Percentiles rank a stretch among this genome's conserved stretches.
Conservation (phyloP, 805 yeast species). For the Pichia occidentalis region DNA sequence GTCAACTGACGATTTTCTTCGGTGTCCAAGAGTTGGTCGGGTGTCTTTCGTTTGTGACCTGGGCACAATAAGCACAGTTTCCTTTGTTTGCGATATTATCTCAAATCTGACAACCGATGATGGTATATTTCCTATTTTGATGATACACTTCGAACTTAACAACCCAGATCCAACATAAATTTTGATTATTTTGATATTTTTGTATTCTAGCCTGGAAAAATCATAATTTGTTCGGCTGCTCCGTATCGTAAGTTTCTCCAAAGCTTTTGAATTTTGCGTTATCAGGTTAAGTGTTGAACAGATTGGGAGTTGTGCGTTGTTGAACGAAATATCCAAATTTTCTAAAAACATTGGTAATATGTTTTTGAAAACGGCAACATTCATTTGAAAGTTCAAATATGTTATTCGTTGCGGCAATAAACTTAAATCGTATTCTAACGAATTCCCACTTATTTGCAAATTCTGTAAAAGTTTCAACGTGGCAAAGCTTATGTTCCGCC, state of each 20-base stretch:
- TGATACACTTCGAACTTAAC: constrained; percentile 1
- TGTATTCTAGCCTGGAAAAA: constrained; percentile 2
- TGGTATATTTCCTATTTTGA: constrained; percentile 6
- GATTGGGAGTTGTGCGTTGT: neutral
- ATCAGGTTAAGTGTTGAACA: constrained; percentile 1
- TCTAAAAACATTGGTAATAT: neutral
- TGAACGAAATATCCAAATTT: constrained; percentile 1
- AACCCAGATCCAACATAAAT: neutral
- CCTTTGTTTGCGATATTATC: constrained; percentile 3
- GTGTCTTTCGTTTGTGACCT: neutral
- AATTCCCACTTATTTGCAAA: constrained; percentile 4
- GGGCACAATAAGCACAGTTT: constrained; percentile 3
- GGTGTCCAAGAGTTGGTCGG: neutral
- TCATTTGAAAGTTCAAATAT: constrained; percentile 1
- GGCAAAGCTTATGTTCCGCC: constrained; percentile 7
- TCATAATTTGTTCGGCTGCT: constrained; percentile 4
- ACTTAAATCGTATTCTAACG: constrained; percentile 5
- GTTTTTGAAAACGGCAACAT: constrained; percentile 3
- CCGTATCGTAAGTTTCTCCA: constrained; percentile 1
- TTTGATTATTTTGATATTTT: constrained; percentile 3
- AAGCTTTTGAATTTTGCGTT: neutral
- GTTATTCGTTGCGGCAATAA: constrained; percentile 2
- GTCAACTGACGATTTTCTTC: neutral
- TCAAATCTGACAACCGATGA: neutral
- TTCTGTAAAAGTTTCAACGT: neutral